Evolutionary conservation across 345 rosid genomes (phyloP).

Genomic region (Balakata baccata): DNA sequence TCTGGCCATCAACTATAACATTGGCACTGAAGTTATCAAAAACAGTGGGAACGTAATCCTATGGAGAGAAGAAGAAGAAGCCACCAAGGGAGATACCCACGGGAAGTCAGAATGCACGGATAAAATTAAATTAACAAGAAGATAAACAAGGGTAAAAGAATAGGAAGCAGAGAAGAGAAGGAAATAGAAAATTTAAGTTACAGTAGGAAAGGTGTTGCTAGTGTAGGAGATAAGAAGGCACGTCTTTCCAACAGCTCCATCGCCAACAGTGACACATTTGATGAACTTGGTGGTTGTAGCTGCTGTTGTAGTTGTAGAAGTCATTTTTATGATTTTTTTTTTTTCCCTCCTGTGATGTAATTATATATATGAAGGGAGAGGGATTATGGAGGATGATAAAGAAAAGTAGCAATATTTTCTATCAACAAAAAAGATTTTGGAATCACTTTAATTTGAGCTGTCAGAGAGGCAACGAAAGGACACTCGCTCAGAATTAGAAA

Average conservation of each 20-base stretch:
- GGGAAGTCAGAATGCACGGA: background rate
- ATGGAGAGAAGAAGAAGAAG: conserved; percentile 9
- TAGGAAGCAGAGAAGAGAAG: background rate
- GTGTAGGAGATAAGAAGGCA: conserved; percentile 89
- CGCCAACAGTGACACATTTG: conserved; percentile 90
- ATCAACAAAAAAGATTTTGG: conserved; percentile 17
- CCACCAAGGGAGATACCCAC: conserved; percentile 9
- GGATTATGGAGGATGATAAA: background rate
- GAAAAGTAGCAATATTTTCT: conserved; percentile 18
- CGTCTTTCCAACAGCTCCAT: conserved; percentile 94
- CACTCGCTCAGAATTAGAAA: background rate
- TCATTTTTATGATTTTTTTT: background rate
- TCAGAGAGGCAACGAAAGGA: conserved; percentile 46
- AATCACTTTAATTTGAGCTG: conserved; percentile 66
- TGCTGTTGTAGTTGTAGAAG: conserved; percentile 13
- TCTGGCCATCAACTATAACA: conserved; percentile 28
- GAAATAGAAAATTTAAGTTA: conserved; percentile 8
- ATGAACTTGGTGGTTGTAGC: conserved; percentile 60
- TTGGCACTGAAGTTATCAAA: conserved; percentile 34
- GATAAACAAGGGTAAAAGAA: background rate
- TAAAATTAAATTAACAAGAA: background rate
- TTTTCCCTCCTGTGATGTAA: background rate
- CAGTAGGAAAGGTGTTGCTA: conserved; percentile 83
- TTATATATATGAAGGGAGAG: background rate
- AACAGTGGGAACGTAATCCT: conserved; percentile 75